Percentiles rank a stretch among this genome's conserved stretches.
These are phyloP conservation scores for Codiaeum variegatum DNA, from an alignment of 441 rosid species.

Conservation along the genomic window DNA sequence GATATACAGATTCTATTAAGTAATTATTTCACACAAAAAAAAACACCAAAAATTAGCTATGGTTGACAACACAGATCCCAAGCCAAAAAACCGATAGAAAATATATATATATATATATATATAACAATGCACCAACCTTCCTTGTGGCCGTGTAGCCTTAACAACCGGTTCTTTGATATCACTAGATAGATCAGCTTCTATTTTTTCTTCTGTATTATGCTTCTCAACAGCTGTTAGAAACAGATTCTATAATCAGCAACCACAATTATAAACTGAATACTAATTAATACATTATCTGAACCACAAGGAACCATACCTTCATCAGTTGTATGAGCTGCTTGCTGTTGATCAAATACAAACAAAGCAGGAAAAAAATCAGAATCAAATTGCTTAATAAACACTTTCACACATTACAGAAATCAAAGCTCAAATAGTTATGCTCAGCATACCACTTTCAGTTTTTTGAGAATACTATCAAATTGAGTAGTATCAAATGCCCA, in stretches of 20 bases:
- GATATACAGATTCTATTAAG: background rate
- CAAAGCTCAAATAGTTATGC: background rate
- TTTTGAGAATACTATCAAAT: constrained; percentile 86
- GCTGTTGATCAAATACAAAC: constrained; percentile 40
- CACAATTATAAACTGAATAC: background rate
- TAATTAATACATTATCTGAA: background rate
- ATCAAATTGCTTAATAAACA: background rate
- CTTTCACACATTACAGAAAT: background rate
- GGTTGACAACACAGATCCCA: background rate
- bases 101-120: too few species aligned
- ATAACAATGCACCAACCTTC: constrained; percentile 55
- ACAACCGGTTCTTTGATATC: constrained; percentile 37
- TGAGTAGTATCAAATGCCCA: constrained; percentile 98
- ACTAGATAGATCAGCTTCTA: constrained; percentile 30
- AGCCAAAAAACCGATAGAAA: background rate
- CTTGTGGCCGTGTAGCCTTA: constrained; percentile 80
- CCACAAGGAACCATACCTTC: constrained; percentile 42
- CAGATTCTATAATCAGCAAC: constrained; percentile 11
- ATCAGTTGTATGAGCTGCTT: constrained; percentile 45
- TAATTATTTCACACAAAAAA: background rate
- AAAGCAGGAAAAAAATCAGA: background rate
- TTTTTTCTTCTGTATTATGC: constrained; percentile 35
- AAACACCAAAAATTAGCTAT: background rate
- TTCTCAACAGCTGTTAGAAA: constrained; percentile 36
- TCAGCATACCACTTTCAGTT: constrained; percentile 80